A percentile compares a stretch with the other conserved stretches of the same genome.
Evolutionary conservation across 2,329 filamentous ascomycete genomes (phyloP).

Genomic region (Penicillium aurantiogriseum): DNA sequence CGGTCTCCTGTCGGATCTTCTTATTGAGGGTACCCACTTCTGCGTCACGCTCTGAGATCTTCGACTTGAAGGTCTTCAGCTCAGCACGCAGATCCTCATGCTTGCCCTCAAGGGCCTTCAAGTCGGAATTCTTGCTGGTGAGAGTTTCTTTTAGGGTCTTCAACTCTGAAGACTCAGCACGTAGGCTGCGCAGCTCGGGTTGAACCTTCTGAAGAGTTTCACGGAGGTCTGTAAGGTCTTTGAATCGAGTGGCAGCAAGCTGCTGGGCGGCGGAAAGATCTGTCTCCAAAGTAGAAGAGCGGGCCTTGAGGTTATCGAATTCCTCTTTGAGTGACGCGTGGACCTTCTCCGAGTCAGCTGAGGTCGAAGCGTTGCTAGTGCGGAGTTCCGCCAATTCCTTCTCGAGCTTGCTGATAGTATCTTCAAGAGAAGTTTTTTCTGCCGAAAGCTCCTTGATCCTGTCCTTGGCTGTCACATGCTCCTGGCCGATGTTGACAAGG

Average conservation of each 20-base stretch:
- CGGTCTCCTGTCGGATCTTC: slow-evolving; percentile 72
- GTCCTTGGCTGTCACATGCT: slow-evolving; percentile 80
- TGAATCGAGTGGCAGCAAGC: slow-evolving; percentile 82
- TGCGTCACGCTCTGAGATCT: slow-evolving; percentile 68
- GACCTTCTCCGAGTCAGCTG: slow-evolving; percentile 51
- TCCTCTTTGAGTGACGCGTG: slow-evolving; percentile 59
- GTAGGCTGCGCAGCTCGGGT: slow-evolving; percentile 75
- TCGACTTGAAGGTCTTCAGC: slow-evolving; percentile 65
- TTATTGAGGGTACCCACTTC: slow-evolving; percentile 78
- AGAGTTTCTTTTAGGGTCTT: slow-evolving; percentile 76
- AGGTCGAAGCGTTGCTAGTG: slow-evolving; percentile 46
- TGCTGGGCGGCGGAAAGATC: slow-evolving; percentile 84
- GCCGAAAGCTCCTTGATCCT: slow-evolving; percentile 66
- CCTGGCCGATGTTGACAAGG: slow-evolving; percentile 73
- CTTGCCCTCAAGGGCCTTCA: slow-evolving; percentile 74
- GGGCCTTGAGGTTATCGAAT: slow-evolving; percentile 69
- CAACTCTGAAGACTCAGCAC: slow-evolving; percentile 72
- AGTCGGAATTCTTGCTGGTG: slow-evolving; percentile 58
- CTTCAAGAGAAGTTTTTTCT: slow-evolving; percentile 66
- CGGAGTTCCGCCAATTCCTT: slow-evolving; percentile 63
- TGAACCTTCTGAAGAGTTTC: slow-evolving; percentile 81
- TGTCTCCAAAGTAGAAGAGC: slow-evolving; percentile 68
- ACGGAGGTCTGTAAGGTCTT: slow-evolving; percentile 76
- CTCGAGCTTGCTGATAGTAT: slow-evolving; percentile 66
- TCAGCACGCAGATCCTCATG: slow-evolving; percentile 81